These are phyloP conservation scores for Flueggea neowawraea DNA, from an alignment of 441 rosid species.

Conservation along the genomic window DNA sequence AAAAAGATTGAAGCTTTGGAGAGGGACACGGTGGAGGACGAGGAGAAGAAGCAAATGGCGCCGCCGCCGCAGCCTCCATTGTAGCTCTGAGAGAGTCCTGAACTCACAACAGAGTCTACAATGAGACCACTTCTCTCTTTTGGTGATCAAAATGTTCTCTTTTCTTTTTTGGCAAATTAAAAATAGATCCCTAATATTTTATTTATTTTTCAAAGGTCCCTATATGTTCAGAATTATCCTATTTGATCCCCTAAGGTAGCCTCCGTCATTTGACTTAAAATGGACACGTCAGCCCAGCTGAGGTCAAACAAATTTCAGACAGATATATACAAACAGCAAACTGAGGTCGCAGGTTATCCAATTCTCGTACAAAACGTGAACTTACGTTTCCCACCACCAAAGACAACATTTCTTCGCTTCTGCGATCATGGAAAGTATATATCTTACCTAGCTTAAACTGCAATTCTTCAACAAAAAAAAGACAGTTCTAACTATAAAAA, in stretches of 20 bases:
- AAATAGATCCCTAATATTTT: too few relatives aligned
- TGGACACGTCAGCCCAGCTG: too few relatives aligned
- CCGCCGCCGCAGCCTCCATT: slow-evolving; percentile 10
- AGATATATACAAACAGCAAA: too few relatives aligned
- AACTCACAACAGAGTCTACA: neutral
- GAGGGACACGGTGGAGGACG: neutral
- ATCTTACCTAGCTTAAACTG: slow-evolving; percentile 16
- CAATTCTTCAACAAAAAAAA: slow-evolving; percentile 4
- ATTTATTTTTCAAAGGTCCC: too few relatives aligned
- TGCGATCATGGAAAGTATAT: slow-evolving; percentile 13
- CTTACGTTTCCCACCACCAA: neutral
- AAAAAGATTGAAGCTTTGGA: neutral
- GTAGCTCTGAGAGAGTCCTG: neutral
- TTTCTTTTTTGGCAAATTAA: too few relatives aligned
- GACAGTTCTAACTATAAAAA: slow-evolving; percentile 4
- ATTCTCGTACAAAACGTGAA: slow-evolving; percentile 2
- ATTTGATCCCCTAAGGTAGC: too few relatives aligned
- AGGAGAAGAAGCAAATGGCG: slow-evolving; percentile 5
- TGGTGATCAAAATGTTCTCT: too few relatives aligned
- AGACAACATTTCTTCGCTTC: slow-evolving; percentile 2
- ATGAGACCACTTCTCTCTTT: too few relatives aligned
- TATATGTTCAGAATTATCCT: too few relatives aligned
- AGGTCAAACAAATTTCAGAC: too few relatives aligned
- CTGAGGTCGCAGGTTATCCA: neutral
- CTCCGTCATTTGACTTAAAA: too few relatives aligned